Conservation (phyloP, 345 rosid species). For the Hibiscus trionum region DNA sequence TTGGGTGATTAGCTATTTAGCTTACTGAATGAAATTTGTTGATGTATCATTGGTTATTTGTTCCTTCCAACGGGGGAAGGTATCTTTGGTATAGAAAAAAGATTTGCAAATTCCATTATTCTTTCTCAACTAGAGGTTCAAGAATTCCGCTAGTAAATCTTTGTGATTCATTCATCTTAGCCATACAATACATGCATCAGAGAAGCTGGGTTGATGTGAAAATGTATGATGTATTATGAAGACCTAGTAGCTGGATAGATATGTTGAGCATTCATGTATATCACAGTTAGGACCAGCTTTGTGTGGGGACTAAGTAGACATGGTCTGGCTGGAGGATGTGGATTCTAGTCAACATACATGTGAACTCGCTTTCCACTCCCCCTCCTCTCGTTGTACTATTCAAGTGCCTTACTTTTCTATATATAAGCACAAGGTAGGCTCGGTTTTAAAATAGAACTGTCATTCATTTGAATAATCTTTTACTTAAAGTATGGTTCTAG, state of each 20-base stretch:
- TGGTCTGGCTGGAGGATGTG: constrained; percentile 9
- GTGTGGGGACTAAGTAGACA: constrained; percentile 14
- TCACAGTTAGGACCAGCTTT: constrained; percentile 18
- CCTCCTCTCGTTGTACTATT: background rate
- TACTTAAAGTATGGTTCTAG: too few relatives aligned
- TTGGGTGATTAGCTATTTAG: background rate
- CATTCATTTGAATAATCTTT: background rate
- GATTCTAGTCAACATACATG: constrained; percentile 7
- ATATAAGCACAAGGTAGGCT: background rate
- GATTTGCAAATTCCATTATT: background rate
- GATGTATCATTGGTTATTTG: constrained; percentile 12
- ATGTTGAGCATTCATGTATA: constrained; percentile 4
- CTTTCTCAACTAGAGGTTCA: background rate
- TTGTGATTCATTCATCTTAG: background rate
- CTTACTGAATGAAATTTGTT: constrained; percentile 1
- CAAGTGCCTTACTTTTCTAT: background rate
- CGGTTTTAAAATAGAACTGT: background rate
- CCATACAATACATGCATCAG: too few relatives aligned
- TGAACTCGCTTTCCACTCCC: constrained; percentile 1
- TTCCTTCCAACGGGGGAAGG: constrained; percentile 13
- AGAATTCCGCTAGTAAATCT: background rate
- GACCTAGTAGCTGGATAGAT: constrained; percentile 4
- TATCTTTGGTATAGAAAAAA: constrained; percentile 15
- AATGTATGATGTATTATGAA: background rate
- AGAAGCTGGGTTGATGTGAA: background rate